Conservation (phyloP, 2,329 filamentous ascomycete species). For the Paecilomyces dactylethromorphus region DNA sequence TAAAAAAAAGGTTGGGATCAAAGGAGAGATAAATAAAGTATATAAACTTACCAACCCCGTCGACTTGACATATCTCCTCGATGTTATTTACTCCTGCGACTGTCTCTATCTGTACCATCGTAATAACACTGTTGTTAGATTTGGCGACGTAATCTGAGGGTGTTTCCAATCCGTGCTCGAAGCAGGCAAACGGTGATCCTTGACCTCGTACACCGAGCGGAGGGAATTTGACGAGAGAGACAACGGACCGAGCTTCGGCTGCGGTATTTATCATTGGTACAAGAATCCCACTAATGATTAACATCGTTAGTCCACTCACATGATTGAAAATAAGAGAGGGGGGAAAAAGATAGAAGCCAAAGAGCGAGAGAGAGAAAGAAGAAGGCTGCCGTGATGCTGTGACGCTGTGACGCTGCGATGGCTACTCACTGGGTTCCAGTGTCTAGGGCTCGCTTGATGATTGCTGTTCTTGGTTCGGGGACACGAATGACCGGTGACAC, state of each 20-base stretch:
- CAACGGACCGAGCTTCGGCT: conserved; percentile 30
- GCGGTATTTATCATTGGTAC: conserved; percentile 43
- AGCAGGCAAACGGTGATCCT: conserved; percentile 20
- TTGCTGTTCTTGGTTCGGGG: neutral
- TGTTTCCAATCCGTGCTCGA: conserved; percentile 24
- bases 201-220: conserved; percentile 22
- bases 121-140: conserved; percentile 27
- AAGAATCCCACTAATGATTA: conserved; percentile 52
- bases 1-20: neutral
- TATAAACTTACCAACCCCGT: conserved; percentile 18
- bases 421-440: conserved; percentile 1
- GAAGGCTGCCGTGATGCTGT: too few species aligned
- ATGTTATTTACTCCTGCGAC: conserved; percentile 32
- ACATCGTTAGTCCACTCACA: neutral
- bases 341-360: neutral
- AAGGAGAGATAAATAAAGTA: neutral
- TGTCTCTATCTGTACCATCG: conserved; percentile 36
- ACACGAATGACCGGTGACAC: conserved; percentile 1
- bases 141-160: conserved; percentile 25
- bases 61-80: conserved; percentile 31
- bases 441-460: conserved; percentile 2
- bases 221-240: conserved; percentile 21
- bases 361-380: too few species aligned
- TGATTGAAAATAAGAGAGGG: neutral
- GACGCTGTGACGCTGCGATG: too few species aligned